phyloP scores from a whole-genome alignment of 768 basidiomycete genomes.

The Phanerodontia chrysosporium region DNA sequence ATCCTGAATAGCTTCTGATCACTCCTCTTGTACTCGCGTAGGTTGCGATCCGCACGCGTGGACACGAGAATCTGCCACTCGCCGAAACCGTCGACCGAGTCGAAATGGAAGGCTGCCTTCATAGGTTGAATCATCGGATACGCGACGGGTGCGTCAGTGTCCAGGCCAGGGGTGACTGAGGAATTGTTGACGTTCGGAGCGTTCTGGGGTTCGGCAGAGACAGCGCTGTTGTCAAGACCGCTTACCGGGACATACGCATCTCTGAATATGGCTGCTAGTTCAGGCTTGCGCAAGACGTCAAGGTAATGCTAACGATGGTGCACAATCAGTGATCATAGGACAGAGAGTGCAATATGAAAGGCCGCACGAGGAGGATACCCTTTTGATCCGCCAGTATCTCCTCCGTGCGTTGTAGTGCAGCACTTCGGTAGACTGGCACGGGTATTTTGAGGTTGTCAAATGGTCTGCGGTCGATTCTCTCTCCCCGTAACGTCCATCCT shows the following conservation, averaged over 20 bases:
- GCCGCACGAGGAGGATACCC: slow-evolving; percentile 4
- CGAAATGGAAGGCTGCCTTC: slow-evolving; percentile 58
- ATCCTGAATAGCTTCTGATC: slow-evolving; percentile 46
- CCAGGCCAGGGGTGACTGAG: not conserved
- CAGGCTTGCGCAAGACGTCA: slow-evolving; percentile 8
- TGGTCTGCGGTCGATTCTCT: slow-evolving; percentile 22
- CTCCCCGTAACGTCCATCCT: slow-evolving; percentile 18
- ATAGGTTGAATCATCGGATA: slow-evolving; percentile 51
- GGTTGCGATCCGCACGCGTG: slow-evolving; percentile 42
- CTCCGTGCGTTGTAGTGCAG: slow-evolving; percentile 12
- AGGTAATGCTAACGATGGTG: slow-evolving; percentile 6
- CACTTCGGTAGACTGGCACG: slow-evolving; percentile 24
- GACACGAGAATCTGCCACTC: slow-evolving; percentile 60
- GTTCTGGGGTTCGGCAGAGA: too few relatives aligned
- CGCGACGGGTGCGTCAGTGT: slow-evolving; percentile 23
- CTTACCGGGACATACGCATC: slow-evolving; percentile 9
- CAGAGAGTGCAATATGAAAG: not conserved
- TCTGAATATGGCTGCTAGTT: slow-evolving; percentile 5
- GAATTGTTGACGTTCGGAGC: not conserved
- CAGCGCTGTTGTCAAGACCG: not conserved
- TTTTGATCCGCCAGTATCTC: slow-evolving; percentile 25
- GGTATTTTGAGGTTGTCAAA: slow-evolving; percentile 27
- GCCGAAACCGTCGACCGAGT: slow-evolving; percentile 56
- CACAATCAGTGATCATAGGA: not conserved
- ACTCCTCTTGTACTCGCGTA: slow-evolving; percentile 43